Evolutionary conservation across 805 yeast genomes (phyloP).

Genomic region (Candida broadrunensis): DNA sequence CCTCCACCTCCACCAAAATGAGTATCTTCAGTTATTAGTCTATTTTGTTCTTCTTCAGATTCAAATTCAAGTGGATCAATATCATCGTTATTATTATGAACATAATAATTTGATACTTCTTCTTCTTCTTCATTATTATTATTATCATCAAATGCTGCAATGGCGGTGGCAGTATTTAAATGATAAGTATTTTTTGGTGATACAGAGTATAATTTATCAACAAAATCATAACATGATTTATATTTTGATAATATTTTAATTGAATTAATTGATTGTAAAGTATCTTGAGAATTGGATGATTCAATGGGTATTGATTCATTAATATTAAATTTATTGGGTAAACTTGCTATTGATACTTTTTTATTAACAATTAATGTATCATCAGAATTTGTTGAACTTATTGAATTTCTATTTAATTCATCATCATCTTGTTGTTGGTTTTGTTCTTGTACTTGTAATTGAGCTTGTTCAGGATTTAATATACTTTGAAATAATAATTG

Average conservation of each 20-base stretch:
- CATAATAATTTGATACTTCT: neutral
- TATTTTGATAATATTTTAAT: slow-evolving; percentile 7
- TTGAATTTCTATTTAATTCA: slow-evolving; percentile 8
- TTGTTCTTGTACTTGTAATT: neutral
- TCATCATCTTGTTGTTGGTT: slow-evolving; percentile 1
- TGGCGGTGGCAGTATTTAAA: slow-evolving; percentile 23
- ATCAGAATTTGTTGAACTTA: slow-evolving; percentile 12
- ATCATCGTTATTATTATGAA: neutral
- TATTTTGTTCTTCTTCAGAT: neutral
- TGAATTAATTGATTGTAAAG: neutral
- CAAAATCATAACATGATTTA: slow-evolving; percentile 20
- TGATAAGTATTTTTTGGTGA: slow-evolving; percentile 40
- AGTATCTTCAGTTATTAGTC: slow-evolving; percentile 5
- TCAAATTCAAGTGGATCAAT: no score
- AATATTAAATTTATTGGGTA: slow-evolving; percentile 13
- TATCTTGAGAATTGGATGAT: neutral
- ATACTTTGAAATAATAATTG: slow-evolving; percentile 8
- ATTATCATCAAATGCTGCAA: slow-evolving; percentile 15
- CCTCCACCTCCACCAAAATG: slow-evolving; percentile 27
- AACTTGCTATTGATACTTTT: slow-evolving; percentile 7
- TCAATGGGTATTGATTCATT: slow-evolving; percentile 4
- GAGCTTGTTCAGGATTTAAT: neutral
- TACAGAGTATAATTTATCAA: slow-evolving; percentile 37
- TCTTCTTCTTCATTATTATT: neutral
- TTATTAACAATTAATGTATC: slow-evolving; percentile 11